A percentile compares a stretch with the other conserved stretches of the same genome.
Conservation (phyloP, 2,329 filamentous ascomycete genomes). For the Eutypa lata region DNA sequence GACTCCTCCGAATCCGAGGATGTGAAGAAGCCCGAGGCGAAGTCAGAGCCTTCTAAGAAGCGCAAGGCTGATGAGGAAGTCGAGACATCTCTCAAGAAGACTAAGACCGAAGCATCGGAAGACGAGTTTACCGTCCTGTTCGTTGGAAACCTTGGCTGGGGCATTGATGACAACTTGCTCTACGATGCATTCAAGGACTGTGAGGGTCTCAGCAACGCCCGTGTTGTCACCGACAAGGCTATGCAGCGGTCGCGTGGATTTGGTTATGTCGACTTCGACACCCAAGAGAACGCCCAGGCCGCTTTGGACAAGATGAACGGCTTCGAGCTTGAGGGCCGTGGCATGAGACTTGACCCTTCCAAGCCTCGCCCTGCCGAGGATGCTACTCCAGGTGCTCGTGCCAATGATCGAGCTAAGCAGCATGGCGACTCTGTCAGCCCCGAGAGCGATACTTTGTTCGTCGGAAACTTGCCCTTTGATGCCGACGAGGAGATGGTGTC, state of each 20-base stretch:
- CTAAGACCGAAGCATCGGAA: conserved; percentile 54
- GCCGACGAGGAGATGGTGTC: conserved; percentile 72
- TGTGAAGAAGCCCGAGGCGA: conserved; percentile 42
- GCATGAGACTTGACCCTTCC: conserved; percentile 77
- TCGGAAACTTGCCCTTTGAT: conserved; percentile 87
- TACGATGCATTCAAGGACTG: conserved; percentile 77
- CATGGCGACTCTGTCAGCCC: conserved; percentile 79
- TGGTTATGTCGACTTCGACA: conserved; percentile 86
- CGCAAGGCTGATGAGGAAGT: conserved; percentile 59
- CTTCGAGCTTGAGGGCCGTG: conserved; percentile 69
- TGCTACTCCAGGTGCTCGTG: conserved; percentile 51
- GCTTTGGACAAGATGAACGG: conserved; percentile 75
- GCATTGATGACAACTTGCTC: conserved; percentile 79
- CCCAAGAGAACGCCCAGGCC: conserved; percentile 63
- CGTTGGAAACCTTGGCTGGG: conserved; percentile 88
- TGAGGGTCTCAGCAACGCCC: conserved; percentile 67
- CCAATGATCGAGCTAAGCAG: conserved; percentile 60
- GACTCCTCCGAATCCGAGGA: conserved; percentile 28
- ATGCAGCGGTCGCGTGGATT: conserved; percentile 85
- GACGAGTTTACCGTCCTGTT: conserved; percentile 69
- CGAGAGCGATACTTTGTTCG: conserved; percentile 82
- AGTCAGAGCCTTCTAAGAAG: conserved; percentile 54
- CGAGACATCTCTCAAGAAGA: conserved; percentile 59
- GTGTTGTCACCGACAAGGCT: conserved; percentile 80
- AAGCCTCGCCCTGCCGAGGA: conserved; percentile 59